phyloP scores from a whole-genome alignment of 257 asterid genomes.

The Petunia secreta region DNA sequence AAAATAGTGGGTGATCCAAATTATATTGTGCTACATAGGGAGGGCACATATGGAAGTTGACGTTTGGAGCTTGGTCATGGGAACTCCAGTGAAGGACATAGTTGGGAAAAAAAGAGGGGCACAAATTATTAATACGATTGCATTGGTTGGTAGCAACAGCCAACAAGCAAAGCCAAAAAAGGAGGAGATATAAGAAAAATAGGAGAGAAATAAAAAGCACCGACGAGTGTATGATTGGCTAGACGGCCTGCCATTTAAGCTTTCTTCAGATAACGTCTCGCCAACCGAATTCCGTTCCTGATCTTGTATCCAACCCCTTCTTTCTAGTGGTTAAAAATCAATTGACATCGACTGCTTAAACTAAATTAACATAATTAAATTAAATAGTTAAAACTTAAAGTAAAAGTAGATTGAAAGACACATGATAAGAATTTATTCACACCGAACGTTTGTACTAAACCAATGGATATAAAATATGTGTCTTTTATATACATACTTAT shows the following conservation, averaged over 20 bases:
- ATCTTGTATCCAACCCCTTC: background rate
- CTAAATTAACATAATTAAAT: too few relatives aligned
- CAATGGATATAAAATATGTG: too few relatives aligned
- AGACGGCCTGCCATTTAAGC: conserved; percentile 35
- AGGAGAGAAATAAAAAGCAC: conserved; percentile 25
- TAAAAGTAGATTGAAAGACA: too few relatives aligned
- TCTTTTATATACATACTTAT: too few relatives aligned
- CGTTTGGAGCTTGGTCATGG: background rate
- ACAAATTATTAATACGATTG: background rate
- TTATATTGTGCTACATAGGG: background rate
- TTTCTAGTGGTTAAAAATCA: too few relatives aligned
- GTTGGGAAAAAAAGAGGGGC: background rate
- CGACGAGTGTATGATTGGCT: conserved; percentile 45
- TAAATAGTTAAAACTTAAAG: too few relatives aligned
- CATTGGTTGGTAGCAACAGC: conserved; percentile 14
- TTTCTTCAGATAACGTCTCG: background rate
- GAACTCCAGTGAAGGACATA: background rate
- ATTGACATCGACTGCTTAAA: too few relatives aligned
- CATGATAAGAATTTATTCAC: too few relatives aligned
- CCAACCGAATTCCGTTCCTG: background rate
- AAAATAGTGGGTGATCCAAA: too few relatives aligned
- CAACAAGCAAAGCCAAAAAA: background rate
- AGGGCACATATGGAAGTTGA: background rate
- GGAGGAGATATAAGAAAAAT: background rate
- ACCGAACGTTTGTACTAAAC: too few relatives aligned